Evolutionary conservation across 1,284 basidiomycete species (phyloP), one percentile per base, ranked within the genome.

Genomic region (Tylopilus sp.): DNA sequence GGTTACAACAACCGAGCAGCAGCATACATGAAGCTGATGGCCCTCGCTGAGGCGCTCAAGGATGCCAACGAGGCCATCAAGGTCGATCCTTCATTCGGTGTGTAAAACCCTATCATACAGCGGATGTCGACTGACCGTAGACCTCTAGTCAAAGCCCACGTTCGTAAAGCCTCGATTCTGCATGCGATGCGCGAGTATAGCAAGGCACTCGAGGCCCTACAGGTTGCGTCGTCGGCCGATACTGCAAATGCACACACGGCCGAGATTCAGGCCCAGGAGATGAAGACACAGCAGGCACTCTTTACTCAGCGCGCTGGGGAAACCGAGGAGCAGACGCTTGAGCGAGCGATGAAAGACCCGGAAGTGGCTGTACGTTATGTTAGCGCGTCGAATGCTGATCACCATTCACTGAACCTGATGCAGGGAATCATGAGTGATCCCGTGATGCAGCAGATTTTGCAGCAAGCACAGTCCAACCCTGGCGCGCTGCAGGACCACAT

Each of bases 1-100:
- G 93, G 91, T 13, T 99, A 97, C 77, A 98, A 95, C 66, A 99
- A 99, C 76, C 86, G 97, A 48, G 92, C 97, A 15, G 89, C 93
- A 28, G 95, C 94, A 18, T 98, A 98, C 74, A 93, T 89, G 68
- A 99, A 99, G 74, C 83, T 99, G 25, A 80, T 82, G 33, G 97
- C 97, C 2, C 72, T 98, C 18, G 91, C 95, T 10, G 97, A 99
- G 69, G 97, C 96, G 2, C 79, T 99, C 63, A 98, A 98, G 72
- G 97, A 99, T 64, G 86, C 86, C 25, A 85, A 99, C 48, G 83
- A 90, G 67, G 95, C 97, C 18, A 96, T 99, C 75, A 86, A 86
- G 70, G 82, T 91, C 41, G 96, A 99, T 71, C 83, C 90, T 31
- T 79, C 78, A 41, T 96, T 96, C 62, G 78, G 85, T 87, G 58